Conservation (phyloP, 2,329 filamentous ascomycete species). For the Alternaria incomplexa region DNA sequence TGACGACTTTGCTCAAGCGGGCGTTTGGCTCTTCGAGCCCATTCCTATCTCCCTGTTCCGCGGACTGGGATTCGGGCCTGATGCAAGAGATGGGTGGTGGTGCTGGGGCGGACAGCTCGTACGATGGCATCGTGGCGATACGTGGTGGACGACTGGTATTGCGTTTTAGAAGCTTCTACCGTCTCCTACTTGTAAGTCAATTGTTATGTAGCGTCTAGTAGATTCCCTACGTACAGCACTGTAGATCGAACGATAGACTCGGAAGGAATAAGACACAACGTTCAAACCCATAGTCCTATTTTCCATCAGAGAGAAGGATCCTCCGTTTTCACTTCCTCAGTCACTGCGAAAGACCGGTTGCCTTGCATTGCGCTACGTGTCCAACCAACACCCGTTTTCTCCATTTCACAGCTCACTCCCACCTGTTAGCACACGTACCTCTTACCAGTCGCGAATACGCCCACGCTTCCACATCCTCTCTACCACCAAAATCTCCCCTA, state of each 20-base stretch:
- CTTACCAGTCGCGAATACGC: too few species aligned
- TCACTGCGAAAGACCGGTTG: background rate
- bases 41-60: constrained; percentile 77
- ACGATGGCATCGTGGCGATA: constrained; percentile 64
- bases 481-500: too few species aligned
- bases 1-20: constrained; percentile 76
- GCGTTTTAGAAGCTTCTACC: constrained; percentile 39
- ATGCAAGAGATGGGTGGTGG: constrained; percentile 67
- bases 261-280: background rate
- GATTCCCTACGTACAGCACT: background rate
- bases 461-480: too few species aligned
- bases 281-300: background rate
- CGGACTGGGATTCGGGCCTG: constrained; percentile 66
- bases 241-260: background rate
- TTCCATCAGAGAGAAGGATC: background rate
- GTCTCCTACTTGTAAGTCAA: background rate
- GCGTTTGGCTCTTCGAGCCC: constrained; percentile 82
- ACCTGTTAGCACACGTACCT: background rate
- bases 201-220: background rate
- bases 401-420: background rate
- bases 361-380: background rate
- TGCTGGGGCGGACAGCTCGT: constrained; percentile 66
- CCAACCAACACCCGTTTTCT: background rate
- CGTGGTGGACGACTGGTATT: constrained; percentile 69
- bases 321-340: background rate